Evolutionary conservation across 2,329 filamentous ascomycete species (phyloP).

Genomic region (Colletotrichum cereale): DNA sequence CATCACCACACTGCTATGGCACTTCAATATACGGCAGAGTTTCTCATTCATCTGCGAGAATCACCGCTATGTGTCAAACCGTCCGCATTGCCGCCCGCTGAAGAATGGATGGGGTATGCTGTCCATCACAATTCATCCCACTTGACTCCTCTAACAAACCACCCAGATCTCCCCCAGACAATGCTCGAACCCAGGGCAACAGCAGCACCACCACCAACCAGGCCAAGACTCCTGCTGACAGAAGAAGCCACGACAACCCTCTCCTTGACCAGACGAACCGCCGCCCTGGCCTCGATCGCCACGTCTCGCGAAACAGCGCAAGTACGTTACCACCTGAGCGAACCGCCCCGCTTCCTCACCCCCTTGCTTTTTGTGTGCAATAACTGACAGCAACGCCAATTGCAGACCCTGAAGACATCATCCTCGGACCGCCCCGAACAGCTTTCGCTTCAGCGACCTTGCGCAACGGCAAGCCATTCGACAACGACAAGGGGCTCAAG

Average conservation of each 20-base stretch:
- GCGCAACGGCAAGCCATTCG: conserved; percentile 61
- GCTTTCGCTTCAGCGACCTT: conserved; percentile 82
- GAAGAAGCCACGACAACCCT: conserved; percentile 59
- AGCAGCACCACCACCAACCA: conserved; percentile 49
- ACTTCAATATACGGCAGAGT: conserved; percentile 80
- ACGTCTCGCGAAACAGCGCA: conserved; percentile 66
- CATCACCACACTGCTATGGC: conserved; percentile 59
- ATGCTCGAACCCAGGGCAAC: conserved; percentile 56
- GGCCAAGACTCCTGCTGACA: conserved; percentile 58
- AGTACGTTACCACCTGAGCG: conserved; percentile 58
- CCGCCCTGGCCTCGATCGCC: conserved; percentile 65
- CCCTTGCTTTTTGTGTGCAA: conserved; percentile 38
- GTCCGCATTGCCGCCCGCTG: conserved; percentile 80
- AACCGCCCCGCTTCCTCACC: background rate
- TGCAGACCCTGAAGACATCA: conserved; percentile 80
- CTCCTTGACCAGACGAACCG: conserved; percentile 64
- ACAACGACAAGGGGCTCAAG: conserved; percentile 66
- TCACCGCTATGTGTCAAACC: conserved; percentile 90
- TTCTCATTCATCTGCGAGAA: conserved; percentile 79
- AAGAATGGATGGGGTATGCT: conserved; percentile 96
- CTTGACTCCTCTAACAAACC: conserved; percentile 30
- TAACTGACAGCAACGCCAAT: conserved; percentile 47
- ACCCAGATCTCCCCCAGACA: conserved; percentile 59
- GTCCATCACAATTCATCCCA: background rate
- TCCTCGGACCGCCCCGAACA: conserved; percentile 86